phyloP scores from a whole-genome alignment of 1,139 yeast genomes.

The Geotrichum macrosporum region DNA sequence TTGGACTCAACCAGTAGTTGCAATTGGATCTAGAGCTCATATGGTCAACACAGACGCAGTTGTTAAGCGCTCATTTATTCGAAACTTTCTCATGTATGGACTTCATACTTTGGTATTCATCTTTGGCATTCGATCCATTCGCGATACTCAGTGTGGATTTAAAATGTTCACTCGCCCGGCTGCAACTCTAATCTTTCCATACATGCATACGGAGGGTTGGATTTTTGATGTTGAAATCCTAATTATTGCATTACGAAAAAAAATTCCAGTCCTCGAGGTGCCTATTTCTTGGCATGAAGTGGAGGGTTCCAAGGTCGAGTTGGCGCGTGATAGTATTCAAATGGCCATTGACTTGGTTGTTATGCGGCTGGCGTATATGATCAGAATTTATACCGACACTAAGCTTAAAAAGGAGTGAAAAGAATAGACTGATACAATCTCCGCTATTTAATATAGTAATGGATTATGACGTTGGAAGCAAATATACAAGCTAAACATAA shows the following conservation, averaged over 20 bases:
- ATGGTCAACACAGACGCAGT: constrained; percentile 97
- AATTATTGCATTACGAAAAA: constrained; percentile 69
- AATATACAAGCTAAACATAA: no score
- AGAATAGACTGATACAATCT: no score
- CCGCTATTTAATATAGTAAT: no score
- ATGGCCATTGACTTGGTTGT: constrained; percentile 97
- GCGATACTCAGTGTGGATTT: constrained; percentile 97
- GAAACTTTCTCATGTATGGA: constrained; percentile 91
- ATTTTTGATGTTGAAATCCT: constrained; percentile 93
- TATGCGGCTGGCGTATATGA: constrained; percentile 78
- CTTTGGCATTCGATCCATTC: constrained; percentile 81
- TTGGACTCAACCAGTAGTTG: constrained; percentile 48
- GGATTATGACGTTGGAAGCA: no score
- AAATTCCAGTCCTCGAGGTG: constrained; percentile 64
- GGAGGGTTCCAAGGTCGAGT: constrained; percentile 87
- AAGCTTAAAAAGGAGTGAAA: constrained; percentile 8
- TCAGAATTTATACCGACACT: constrained; percentile 66
- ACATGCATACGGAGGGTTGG: constrained; percentile 97
- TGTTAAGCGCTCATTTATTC: constrained; percentile 78
- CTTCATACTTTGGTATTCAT: constrained; percentile 78
- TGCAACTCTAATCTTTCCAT: constrained; percentile 66
- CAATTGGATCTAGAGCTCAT: constrained; percentile 93
- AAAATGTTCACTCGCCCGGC: constrained; percentile 78
- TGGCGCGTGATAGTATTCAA: constrained; percentile 82
- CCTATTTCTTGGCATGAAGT: constrained; percentile 97